Conservation (phyloP, 495 filamentous ascomycete genomes). For the Trichodelitschia bisporula region DNA sequence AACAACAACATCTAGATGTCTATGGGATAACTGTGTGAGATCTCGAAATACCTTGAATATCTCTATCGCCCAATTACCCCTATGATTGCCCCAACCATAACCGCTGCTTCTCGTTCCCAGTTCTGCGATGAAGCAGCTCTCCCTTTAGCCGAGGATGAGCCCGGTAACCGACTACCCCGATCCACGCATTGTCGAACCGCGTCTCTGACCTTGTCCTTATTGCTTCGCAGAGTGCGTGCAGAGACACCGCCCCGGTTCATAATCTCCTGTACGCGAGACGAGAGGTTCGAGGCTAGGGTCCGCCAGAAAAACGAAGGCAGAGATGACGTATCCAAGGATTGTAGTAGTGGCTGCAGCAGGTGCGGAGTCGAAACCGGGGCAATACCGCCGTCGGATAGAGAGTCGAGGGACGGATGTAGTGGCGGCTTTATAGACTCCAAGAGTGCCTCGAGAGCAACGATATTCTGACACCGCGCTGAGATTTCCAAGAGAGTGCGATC, state of each 20-base stretch:
- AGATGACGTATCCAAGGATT: slow-evolving; percentile 64
- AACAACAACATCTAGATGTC: too few species aligned
- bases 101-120: slow-evolving; percentile 84
- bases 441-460: slow-evolving; percentile 63
- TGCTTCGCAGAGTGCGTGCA: slow-evolving; percentile 53
- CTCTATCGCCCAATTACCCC: slow-evolving; percentile 24
- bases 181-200: slow-evolving; percentile 67
- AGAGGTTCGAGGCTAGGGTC: slow-evolving; percentile 52
- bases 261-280: slow-evolving; percentile 60
- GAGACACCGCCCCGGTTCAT: slow-evolving; percentile 55
- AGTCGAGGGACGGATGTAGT: slow-evolving; percentile 30
- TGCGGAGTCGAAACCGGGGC: slow-evolving; percentile 16
- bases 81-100: slow-evolving; percentile 67
- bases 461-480: slow-evolving; percentile 64
- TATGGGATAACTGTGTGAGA: too few species aligned
- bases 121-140: slow-evolving; percentile 21
- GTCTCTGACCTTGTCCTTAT: slow-evolving; percentile 47
- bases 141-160: slow-evolving; percentile 17
- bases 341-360: slow-evolving; percentile 47
- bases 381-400: not conserved
- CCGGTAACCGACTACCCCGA: slow-evolving; percentile 39
- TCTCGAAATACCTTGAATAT: too few species aligned
- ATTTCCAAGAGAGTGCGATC: slow-evolving; percentile 66
- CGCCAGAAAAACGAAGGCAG: slow-evolving; percentile 84
- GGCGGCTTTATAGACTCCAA: slow-evolving; percentile 43